Evolutionary conservation across 73 alveolate species (phyloP).

Genomic region (Blepharisma japonicum): DNA sequence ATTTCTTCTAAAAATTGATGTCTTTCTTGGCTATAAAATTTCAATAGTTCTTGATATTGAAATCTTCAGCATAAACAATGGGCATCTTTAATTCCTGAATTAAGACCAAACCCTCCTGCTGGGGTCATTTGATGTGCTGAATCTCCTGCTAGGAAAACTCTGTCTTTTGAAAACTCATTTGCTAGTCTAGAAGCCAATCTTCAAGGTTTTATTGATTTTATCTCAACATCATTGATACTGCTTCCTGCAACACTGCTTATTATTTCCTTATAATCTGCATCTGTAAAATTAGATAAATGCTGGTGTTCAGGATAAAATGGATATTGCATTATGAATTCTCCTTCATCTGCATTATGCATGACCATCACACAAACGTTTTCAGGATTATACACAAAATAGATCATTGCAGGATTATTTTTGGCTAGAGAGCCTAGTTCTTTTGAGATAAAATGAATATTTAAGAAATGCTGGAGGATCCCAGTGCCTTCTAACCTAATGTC

Average conservation of each 20-base stretch:
- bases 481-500: background rate
- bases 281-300: background rate
- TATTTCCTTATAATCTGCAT: background rate
- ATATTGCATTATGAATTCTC: constrained; percentile 25
- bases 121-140: constrained; percentile 30
- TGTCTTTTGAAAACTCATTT: background rate
- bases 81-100: constrained; percentile 32
- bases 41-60: background rate
- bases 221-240: constrained; percentile 13
- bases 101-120: constrained; percentile 37
- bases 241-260: background rate
- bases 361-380: background rate
- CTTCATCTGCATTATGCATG: constrained; percentile 3
- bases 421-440: background rate
- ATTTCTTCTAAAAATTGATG: background rate
- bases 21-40: background rate
- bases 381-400: constrained; percentile 27
- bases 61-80: constrained; percentile 10
- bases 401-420: constrained; percentile 16
- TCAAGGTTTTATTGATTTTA: constrained; percentile 11
- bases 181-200: constrained; percentile 18
- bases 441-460: constrained; percentile 20
- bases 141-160: constrained; percentile 31
- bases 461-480: constrained; percentile 8
- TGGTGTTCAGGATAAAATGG: constrained; percentile 8